Evolutionary conservation across 495 filamentous ascomycete species (phyloP).

Genomic region (Penicillium roqueforti): DNA sequence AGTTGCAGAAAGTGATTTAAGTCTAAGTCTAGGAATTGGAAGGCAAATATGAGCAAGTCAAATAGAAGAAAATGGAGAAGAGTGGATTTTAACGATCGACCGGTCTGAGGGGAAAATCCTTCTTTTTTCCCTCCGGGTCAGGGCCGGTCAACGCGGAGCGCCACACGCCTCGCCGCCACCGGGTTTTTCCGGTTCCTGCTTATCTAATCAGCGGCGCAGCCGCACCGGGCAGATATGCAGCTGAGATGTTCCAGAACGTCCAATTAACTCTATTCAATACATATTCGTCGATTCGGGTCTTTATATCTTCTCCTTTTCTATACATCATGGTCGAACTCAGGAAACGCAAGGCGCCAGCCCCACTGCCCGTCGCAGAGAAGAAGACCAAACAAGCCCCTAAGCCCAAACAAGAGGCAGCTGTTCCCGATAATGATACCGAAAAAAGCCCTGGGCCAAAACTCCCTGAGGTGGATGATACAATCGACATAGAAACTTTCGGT

Average conservation of each 20-base stretch:
- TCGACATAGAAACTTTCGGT: constrained; percentile 70
- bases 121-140: constrained; percentile 19
- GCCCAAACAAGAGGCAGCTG: constrained; percentile 37
- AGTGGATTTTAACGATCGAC: constrained; percentile 21
- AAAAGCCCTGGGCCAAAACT: constrained; percentile 22
- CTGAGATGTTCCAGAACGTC: constrained; percentile 1
- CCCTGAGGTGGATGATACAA: constrained; percentile 46
- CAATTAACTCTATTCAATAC: background rate
- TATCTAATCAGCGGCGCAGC: background rate
- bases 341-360: constrained; percentile 66
- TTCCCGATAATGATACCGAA: constrained; percentile 24
- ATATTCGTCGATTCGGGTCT: background rate
- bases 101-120: constrained; percentile 16
- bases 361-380: constrained; percentile 52
- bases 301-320: background rate
- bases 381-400: constrained; percentile 48
- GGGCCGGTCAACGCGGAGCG: constrained; percentile 14
- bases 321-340: constrained; percentile 59
- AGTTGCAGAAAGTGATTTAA: background rate
- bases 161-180: constrained; percentile 5
- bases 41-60: constrained; percentile 6
- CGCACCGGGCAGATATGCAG: background rate
- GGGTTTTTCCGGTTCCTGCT: constrained; percentile 16
- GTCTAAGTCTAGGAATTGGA: constrained; percentile 2
- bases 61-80: constrained; percentile 5